These are phyloP conservation scores for Trichoderma sp. DNA, from an alignment of 2,329 filamentous ascomycete genomes.

Conservation along the genomic window DNA sequence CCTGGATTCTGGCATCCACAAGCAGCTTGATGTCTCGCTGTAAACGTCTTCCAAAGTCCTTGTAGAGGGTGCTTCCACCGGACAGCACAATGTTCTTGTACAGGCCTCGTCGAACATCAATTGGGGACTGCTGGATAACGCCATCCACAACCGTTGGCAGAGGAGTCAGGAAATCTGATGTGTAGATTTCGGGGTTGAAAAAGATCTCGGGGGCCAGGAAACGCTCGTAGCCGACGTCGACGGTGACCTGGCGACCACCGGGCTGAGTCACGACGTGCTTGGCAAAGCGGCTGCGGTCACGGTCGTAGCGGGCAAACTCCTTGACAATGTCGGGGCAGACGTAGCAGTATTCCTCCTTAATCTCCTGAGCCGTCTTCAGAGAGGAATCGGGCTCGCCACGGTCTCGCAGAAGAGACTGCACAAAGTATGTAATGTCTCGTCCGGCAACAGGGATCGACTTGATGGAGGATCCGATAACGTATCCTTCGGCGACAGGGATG, in stretches of 20 bases:
- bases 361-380: conserved; percentile 94
- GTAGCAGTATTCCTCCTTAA: conserved; percentile 99
- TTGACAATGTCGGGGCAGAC: conserved; percentile 99
- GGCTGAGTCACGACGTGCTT: conserved; percentile 87
- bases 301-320: conserved; percentile 93
- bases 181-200: conserved; percentile 99
- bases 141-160: conserved; percentile 92
- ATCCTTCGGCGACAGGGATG: conserved; percentile 96
- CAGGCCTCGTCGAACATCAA: conserved; percentile 92
- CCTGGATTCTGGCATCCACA: conserved; percentile 89
- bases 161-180: conserved; percentile 95
- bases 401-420: conserved; percentile 93
- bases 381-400: conserved; percentile 96
- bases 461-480: conserved; percentile 98
- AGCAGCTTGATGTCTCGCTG: conserved; percentile 97
- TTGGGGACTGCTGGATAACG: conserved; percentile 96
- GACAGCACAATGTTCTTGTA: conserved; percentile 99
- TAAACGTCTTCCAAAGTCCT: conserved; percentile 94
- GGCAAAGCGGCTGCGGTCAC: conserved; percentile 86
- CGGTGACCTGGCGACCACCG: conserved; percentile 79
- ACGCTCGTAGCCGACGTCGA: conserved; percentile 96
- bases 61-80: conserved; percentile 95
- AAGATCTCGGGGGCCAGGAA: conserved; percentile 99
- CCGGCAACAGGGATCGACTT: conserved; percentile 98
- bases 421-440: conserved; percentile 98